phyloP scores from a whole-genome alignment of 192 early-diverging fungal genomes.

The Spinellus fusiger region DNA sequence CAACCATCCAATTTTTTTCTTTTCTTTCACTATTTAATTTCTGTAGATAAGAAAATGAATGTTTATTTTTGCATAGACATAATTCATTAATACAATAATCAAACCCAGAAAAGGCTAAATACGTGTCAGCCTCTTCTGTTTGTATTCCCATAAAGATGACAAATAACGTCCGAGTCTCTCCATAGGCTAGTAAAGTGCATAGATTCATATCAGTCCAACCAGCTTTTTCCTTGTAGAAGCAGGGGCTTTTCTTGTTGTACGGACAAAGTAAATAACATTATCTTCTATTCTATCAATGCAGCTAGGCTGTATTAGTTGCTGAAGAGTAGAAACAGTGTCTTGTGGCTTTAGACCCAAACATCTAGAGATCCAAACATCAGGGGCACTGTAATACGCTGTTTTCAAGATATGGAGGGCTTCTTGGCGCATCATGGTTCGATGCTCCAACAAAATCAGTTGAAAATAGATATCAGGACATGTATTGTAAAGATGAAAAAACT shows the following conservation, averaged over 20 bases:
- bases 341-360: not conserved
- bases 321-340: not conserved
- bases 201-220: too few relatives aligned
- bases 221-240: too few relatives aligned
- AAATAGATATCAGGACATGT: not conserved
- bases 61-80: too few relatives aligned
- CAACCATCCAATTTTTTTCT: too few relatives aligned
- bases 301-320: not conserved
- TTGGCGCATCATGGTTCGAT: not conserved
- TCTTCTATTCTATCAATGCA: constrained; percentile 1
- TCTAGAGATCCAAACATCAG: not conserved
- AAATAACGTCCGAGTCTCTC: too few relatives aligned
- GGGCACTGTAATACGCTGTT: not conserved
- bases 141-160: too few relatives aligned
- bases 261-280: not conserved
- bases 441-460: not conserved
- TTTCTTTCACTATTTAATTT: too few relatives aligned
- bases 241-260: not conserved
- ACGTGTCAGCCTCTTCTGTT: too few relatives aligned
- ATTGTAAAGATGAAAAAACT: not conserved
- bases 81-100: too few relatives aligned
- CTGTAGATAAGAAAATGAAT: too few relatives aligned
- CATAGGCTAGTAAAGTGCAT: too few relatives aligned
- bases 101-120: too few relatives aligned
- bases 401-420: not conserved